Conservation (phyloP, 2,329 filamentous ascomycete species). For the Exophiala viscosa region DNA sequence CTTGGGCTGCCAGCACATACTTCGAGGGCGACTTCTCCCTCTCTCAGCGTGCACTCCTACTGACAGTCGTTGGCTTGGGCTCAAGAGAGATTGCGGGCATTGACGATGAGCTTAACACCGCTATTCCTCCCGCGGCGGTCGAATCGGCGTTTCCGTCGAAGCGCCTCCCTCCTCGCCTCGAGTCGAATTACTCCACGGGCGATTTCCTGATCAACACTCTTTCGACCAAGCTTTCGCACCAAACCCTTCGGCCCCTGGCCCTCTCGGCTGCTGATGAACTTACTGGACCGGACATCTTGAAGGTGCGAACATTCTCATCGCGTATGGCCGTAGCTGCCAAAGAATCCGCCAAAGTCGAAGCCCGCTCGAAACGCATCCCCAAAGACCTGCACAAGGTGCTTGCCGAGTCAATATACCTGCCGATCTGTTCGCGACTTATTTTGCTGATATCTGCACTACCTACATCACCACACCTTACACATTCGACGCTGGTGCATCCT, state of each 20-base stretch:
- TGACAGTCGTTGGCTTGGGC: constrained; percentile 76
- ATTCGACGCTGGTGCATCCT: constrained; percentile 59
- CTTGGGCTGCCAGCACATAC: constrained; percentile 78
- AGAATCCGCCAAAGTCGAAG: constrained; percentile 39
- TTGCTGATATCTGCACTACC: constrained; percentile 36
- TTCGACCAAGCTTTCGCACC: constrained; percentile 62
- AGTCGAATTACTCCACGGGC: constrained; percentile 61
- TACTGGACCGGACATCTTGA: constrained; percentile 77
- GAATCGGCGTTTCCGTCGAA: constrained; percentile 71
- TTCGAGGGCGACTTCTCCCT: constrained; percentile 92
- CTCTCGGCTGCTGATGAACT: constrained; percentile 74
- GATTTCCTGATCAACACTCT: constrained; percentile 62
- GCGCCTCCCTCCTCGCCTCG: constrained; percentile 67
- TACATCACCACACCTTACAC: constrained; percentile 30
- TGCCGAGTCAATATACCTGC: constrained; percentile 76
- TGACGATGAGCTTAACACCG: constrained; percentile 47
- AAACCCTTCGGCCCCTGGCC: constrained; percentile 77
- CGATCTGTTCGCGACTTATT: constrained; percentile 76
- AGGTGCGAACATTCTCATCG: constrained; percentile 83
- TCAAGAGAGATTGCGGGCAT: constrained; percentile 82
- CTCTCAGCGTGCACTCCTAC: constrained; percentile 73
- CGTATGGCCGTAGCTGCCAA: constrained; percentile 64
- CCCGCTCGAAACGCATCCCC: constrained; percentile 58
- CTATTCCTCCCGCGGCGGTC: constrained; percentile 35
- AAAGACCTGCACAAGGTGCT: constrained; percentile 78